These are phyloP conservation scores for Pachysandra terminalis DNA, from an alignment of 164 flowering plant genomes.

Conservation along the genomic window DNA sequence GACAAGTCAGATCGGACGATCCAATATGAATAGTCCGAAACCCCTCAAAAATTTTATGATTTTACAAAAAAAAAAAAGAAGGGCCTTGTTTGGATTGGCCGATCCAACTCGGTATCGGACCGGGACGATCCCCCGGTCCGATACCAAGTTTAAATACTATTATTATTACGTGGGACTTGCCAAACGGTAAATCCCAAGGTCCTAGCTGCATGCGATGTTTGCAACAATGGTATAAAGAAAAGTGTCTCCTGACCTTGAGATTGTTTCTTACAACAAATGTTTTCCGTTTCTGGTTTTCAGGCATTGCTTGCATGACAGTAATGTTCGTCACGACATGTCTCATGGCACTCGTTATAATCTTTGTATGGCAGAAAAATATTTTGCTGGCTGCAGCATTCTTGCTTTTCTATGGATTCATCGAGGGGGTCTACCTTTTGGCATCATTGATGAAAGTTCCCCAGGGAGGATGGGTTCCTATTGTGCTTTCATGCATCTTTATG, in stretches of 20 bases:
- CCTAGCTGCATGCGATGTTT: no score
- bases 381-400: slow-evolving; percentile 54
- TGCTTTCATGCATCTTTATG: slow-evolving; percentile 65
- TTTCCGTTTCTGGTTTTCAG: slow-evolving; percentile 33
- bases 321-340: slow-evolving; percentile 84
- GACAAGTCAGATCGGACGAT: no score
- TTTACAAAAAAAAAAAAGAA: no score
- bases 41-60: no score
- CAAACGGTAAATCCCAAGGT: no score
- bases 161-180: no score
- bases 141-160: no score
- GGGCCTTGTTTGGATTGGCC: no score
- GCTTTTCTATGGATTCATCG: slow-evolving; percentile 58
- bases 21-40: no score
- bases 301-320: slow-evolving; percentile 78
- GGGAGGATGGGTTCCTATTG: slow-evolving; percentile 89
- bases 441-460: slow-evolving; percentile 71
- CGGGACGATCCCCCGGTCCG: no score
- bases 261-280: background rate
- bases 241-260: background rate
- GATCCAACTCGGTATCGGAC: no score
- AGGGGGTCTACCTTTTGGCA: slow-evolving; percentile 63
- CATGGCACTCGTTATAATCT: slow-evolving; percentile 73
- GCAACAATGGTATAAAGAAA: no score
- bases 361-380: slow-evolving; percentile 67